Base-by-base conservation (phyloP, 768 basidiomycete genomes). In the Suillus tomentosus region DNA sequence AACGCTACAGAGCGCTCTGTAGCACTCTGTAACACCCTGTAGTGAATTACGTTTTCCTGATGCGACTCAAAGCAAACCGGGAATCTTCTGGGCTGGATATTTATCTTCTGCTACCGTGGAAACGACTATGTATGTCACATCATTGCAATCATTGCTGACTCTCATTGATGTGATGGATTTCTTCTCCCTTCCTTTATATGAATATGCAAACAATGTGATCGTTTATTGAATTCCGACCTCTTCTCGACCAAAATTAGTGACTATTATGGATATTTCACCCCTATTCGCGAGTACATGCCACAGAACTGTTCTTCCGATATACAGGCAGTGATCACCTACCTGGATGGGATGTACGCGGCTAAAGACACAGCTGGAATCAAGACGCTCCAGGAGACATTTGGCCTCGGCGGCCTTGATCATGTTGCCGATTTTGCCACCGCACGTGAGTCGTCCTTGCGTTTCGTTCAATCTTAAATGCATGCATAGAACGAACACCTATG, bases 261-360 rank as follows among this genome's bases (percentile, higher is more conserved):
- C 27, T 71, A 64, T 51, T 68, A 69, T 36, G 79, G 79, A 63
- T 92, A 53, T 70, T 91, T 89, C 72, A 89, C 90, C 64, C 89
- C 89, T 15, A 84, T 89, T 67, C 84, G 84, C 17, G 78, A 84
- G 68, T 76, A 84, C 69, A 91, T 90, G 88, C 87, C 89, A 2
- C 66, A 67, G 66, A 92, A 92, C 74, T 92, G 91, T 74, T 90
- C 89, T 11, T 82, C 87, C 0, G 91, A 92, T 69, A 81, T 91
- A 39, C 77, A 89, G 72, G 82, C 81, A 6, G 89, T 87, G 15
- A 81, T 91, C 61, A 69, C 81, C 7, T 81, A 89, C 67, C 76
- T 91, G 42, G 90, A 91, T 69, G 59, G 79, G 60, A 84, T 85
- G 6, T 85, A 90, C 67, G 74, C 74, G 0, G 76, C 77, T 6